Percentiles rank a stretch among this genome's conserved stretches.
These are phyloP conservation scores for Rhytidiadelphus loreus DNA, from an alignment of 225 moss, liverwort and hornwort genomes.

Conservation along the genomic window DNA sequence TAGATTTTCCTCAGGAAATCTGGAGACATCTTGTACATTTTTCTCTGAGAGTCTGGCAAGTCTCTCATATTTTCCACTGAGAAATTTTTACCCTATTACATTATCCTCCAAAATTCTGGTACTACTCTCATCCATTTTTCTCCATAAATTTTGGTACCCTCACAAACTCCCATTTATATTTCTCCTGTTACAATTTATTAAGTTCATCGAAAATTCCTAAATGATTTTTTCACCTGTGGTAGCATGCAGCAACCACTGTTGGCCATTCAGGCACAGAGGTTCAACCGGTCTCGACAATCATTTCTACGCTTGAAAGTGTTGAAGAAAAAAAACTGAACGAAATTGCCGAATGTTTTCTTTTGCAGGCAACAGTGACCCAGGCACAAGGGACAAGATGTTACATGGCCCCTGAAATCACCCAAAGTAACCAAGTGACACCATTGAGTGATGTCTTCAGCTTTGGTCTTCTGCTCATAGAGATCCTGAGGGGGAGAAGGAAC, in stretches of 20 bases:
- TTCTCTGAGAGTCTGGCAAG: background rate
- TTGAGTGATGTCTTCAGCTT: constrained; percentile 28
- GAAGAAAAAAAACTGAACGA: background rate
- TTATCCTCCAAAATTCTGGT: background rate
- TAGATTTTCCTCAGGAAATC: background rate
- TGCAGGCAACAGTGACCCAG: background rate
- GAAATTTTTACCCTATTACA: background rate
- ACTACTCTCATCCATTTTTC: background rate
- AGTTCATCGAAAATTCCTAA: background rate
- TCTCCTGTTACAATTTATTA: background rate
- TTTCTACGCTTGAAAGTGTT: background rate
- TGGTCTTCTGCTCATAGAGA: constrained; percentile 11
- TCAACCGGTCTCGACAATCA: background rate
- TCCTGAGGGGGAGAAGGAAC: constrained; percentile 1
- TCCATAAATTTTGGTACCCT: background rate
- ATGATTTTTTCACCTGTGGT: background rate
- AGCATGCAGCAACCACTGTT: background rate
- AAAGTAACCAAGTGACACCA: background rate
- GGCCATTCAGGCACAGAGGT: background rate
- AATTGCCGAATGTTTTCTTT: background rate
- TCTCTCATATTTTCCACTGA: background rate
- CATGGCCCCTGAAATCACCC: constrained; percentile 27
- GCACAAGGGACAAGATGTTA: constrained; percentile 22
- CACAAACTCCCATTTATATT: background rate
- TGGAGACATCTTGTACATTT: background rate